Conservation (phyloP, 306 rosid species). For the Carpinus fangiana region DNA sequence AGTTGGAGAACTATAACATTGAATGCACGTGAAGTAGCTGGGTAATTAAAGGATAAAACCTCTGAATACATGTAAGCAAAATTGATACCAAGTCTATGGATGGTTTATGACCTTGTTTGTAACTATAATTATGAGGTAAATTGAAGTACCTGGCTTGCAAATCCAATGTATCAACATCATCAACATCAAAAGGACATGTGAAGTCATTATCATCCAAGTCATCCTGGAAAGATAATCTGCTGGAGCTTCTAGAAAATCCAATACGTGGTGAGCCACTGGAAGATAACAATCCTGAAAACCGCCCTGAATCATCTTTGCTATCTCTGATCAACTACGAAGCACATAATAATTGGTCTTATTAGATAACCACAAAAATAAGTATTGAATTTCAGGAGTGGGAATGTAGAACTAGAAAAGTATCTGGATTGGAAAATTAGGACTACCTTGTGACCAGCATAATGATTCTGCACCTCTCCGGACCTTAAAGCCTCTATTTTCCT, state of each 20-base stretch:
- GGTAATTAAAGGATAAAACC: slow-evolving; percentile 21
- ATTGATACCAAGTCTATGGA: slow-evolving; percentile 7
- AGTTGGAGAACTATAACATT: slow-evolving; percentile 1
- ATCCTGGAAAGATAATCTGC: slow-evolving; percentile 83
- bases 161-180: slow-evolving; percentile 73
- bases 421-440: slow-evolving; percentile 11
- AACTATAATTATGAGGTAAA: slow-evolving; percentile 13
- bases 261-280: slow-evolving; percentile 82
- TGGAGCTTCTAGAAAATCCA: slow-evolving; percentile 84
- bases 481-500: slow-evolving; percentile 63
- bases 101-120: slow-evolving; percentile 18
- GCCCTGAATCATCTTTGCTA: slow-evolving; percentile 79
- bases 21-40: slow-evolving; percentile 6
- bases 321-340: slow-evolving; percentile 58
- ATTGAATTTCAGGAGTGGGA: slow-evolving; percentile 25
- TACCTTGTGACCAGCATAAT: slow-evolving; percentile 59
- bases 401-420: slow-evolving; percentile 17
- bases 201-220: slow-evolving; percentile 75
- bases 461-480: slow-evolving; percentile 47
- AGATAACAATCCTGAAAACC: slow-evolving; percentile 81
- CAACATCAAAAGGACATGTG: slow-evolving; percentile 77
- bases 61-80: slow-evolving; percentile 9
- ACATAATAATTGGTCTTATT: slow-evolving; percentile 29
- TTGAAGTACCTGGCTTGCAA: slow-evolving; percentile 57
- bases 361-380: slow-evolving; percentile 19